Conservation (phyloP, 192 early-diverging fungal species). For the Coemansia asiatica region DNA sequence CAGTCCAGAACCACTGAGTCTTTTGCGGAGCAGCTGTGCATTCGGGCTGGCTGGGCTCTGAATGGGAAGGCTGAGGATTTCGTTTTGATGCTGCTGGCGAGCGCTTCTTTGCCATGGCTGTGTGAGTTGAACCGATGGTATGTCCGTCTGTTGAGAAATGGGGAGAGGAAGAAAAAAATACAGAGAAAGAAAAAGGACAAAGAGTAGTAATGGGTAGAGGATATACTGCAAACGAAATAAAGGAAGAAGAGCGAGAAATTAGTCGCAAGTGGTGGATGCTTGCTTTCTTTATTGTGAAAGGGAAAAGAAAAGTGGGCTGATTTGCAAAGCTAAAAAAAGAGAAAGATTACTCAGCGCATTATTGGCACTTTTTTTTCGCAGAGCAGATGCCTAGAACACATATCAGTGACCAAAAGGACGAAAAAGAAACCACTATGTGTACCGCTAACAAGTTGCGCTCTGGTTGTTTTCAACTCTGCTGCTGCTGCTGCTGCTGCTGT, state of each 20-base stretch:
- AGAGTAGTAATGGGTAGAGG: background rate
- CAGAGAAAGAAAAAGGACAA: background rate
- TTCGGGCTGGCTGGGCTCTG: background rate
- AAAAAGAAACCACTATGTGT: background rate
- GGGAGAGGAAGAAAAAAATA: background rate
- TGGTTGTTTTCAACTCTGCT: too few species aligned
- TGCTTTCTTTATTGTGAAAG: constrained; percentile 4
- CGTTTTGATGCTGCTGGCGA: constrained; percentile 12
- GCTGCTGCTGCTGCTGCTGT: too few species aligned
- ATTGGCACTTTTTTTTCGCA: background rate
- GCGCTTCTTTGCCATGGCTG: constrained; percentile 34
- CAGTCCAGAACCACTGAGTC: constrained; percentile 34
- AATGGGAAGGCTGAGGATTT: background rate
- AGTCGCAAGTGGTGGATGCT: too few species aligned
- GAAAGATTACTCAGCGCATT: background rate
- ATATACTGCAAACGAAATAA: background rate
- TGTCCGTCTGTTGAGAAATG: background rate
- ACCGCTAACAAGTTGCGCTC: too few species aligned
- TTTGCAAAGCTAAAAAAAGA: background rate
- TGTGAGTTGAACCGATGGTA: background rate
- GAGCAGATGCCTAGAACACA: background rate
- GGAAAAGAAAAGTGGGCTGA: constrained; percentile 10
- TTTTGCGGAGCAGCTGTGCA: background rate
- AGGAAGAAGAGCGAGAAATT: background rate
- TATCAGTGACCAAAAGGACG: background rate